Conservation (phyloP, 371 early-diverging fungal genomes). For the Mucor mucedo region DNA sequence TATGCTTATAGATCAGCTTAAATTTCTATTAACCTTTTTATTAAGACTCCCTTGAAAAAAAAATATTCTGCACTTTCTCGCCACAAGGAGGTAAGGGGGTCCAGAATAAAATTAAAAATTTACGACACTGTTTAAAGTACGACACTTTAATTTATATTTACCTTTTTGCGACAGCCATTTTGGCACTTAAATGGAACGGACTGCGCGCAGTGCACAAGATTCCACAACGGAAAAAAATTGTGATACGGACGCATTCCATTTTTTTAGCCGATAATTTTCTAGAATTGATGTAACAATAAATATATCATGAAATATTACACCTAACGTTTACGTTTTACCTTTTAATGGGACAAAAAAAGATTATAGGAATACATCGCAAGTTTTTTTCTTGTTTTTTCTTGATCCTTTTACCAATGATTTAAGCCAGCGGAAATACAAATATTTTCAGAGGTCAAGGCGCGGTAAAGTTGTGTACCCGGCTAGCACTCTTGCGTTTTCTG, state of each 20-base stretch:
- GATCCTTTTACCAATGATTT: neutral
- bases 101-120: neutral
- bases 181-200: neutral
- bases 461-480: too few relatives aligned
- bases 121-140: neutral
- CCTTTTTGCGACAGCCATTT: neutral
- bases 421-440: neutral
- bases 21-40: too few relatives aligned
- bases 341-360: too few relatives aligned
- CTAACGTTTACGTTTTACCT: neutral
- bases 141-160: neutral
- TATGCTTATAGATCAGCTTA: neutral
- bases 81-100: too few relatives aligned
- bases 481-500: too few relatives aligned
- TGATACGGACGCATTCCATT: neutral
- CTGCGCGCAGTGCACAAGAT: neutral
- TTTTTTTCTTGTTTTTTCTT: neutral
- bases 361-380: too few relatives aligned
- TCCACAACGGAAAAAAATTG: neutral
- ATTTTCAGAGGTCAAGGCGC: too few relatives aligned
- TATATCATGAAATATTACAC: neutral
- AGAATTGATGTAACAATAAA: neutral
- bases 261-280: neutral
- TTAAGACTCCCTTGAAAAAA: too few relatives aligned
- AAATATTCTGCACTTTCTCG: too few relatives aligned